A percentile compares a stretch with the other conserved stretches of the same genome.
These are phyloP conservation scores for Neurospora sp. DNA, from an alignment of 495 filamentous ascomycete genomes.

Conservation along the genomic window DNA sequence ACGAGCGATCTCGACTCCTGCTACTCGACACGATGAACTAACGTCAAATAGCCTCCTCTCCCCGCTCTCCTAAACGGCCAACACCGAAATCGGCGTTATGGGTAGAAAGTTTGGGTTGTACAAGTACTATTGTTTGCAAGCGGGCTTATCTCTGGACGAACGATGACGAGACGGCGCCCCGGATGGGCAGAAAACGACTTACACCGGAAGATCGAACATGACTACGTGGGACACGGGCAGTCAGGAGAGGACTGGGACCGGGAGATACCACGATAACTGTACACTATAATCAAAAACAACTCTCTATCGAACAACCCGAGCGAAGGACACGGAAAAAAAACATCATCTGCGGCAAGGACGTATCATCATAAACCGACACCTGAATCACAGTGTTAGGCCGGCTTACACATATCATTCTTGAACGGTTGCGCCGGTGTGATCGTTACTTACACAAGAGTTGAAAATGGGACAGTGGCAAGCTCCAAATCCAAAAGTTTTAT, in stretches of 20 bases:
- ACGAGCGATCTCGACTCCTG: not conserved
- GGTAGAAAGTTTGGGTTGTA: conserved; percentile 6
- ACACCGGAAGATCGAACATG: not conserved
- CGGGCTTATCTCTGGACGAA: not conserved
- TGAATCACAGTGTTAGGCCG: not conserved
- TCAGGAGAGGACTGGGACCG: not conserved
- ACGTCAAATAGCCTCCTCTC: conserved; percentile 51
- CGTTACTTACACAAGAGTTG: not conserved
- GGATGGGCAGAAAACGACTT: not conserved
- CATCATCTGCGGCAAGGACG: not conserved
- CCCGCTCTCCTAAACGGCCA: conserved; percentile 46
- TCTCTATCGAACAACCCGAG: not conserved
- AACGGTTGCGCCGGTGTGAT: not conserved
- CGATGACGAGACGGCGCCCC: not conserved
- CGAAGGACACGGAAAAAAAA: not conserved
- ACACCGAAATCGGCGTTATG: not conserved
- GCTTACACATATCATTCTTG: not conserved
- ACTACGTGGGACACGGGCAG: not conserved
- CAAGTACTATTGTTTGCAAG: conserved; percentile 9
- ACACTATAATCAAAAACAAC: conserved; percentile 17
- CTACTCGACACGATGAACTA: not conserved
- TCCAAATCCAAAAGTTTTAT: not conserved
- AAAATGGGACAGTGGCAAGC: not conserved
- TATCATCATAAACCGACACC: not conserved
- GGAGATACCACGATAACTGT: conserved; percentile 11